phyloP scores from a whole-genome alignment of 2,329 filamentous ascomycete species.

The Xylariaceae sp. region DNA sequence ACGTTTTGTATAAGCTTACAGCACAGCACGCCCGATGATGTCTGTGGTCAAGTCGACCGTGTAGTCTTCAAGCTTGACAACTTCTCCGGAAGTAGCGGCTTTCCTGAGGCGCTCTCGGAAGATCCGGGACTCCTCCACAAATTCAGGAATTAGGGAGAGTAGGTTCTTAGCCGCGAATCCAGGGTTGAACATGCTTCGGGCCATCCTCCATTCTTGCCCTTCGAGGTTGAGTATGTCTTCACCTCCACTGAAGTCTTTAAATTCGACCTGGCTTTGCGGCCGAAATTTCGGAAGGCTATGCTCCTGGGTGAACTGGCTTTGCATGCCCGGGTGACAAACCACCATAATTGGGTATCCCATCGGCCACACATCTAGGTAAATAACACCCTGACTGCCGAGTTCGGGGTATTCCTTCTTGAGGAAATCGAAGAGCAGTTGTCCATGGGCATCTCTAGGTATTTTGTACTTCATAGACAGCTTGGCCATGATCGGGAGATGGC shows the following conservation, averaged over 20 bases:
- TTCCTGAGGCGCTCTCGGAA: slow-evolving; percentile 31
- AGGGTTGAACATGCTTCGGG: slow-evolving; percentile 42
- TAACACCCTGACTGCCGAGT: slow-evolving; percentile 30
- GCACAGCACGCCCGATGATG: slow-evolving; percentile 34
- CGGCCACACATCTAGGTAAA: slow-evolving; percentile 45
- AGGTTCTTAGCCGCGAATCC: slow-evolving; percentile 43
- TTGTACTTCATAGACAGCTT: slow-evolving; percentile 32
- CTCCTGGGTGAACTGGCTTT: slow-evolving; percentile 42
- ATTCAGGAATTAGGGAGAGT: slow-evolving; percentile 38
- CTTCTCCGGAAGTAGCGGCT: slow-evolving; percentile 25
- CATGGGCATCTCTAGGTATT: slow-evolving; percentile 33
- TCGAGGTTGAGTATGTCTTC: slow-evolving; percentile 41
- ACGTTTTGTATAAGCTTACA: slow-evolving; percentile 28
- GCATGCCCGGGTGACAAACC: slow-evolving; percentile 42
- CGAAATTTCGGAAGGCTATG: slow-evolving; percentile 40
- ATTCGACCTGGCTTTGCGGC: slow-evolving; percentile 28
- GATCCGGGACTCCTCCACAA: slow-evolving; percentile 36
- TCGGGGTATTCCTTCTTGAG: slow-evolving; percentile 36
- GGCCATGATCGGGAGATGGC: slow-evolving; percentile 34
- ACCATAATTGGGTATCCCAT: slow-evolving; percentile 40
- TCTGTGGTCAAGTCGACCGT: slow-evolving; percentile 35
- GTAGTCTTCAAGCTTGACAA: slow-evolving; percentile 34
- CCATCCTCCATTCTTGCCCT: slow-evolving; percentile 43
- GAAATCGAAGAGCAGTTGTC: slow-evolving; percentile 28
- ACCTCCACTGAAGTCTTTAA: slow-evolving; percentile 36